Evolutionary conservation across 805 yeast species (phyloP).

Genomic region (Hanseniaspora occidentalis): DNA sequence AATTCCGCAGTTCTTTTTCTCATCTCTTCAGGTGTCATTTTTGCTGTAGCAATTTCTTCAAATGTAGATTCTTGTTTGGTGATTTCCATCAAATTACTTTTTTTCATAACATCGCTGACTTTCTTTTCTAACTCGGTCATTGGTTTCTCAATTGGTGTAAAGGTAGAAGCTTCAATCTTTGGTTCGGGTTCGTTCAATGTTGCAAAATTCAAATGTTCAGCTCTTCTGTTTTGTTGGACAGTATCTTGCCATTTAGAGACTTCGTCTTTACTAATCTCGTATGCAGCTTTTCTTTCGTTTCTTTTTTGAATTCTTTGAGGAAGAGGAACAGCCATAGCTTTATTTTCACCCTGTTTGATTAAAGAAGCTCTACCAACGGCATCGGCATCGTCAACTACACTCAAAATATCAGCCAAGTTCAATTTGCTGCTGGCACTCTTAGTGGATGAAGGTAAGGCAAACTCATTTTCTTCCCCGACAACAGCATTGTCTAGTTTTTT

Average conservation of each 20-base stretch:
- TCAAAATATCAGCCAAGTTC: conserved; percentile 56
- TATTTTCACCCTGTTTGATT: conserved; percentile 28
- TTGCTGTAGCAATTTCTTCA: conserved; percentile 76
- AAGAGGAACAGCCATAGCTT: conserved; percentile 63
- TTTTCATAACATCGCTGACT: conserved; percentile 45
- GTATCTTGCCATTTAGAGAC: conserved; percentile 82
- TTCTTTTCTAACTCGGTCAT: conserved; percentile 54
- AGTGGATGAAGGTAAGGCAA: conserved; percentile 36
- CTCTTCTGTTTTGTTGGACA: conserved; percentile 64
- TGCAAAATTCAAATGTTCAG: conserved; percentile 70
- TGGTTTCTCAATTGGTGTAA: conserved; percentile 35
- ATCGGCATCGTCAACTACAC: conserved; percentile 41
- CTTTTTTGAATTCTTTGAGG: conserved; percentile 79
- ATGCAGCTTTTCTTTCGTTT: conserved; percentile 81
- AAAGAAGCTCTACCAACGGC: conserved; percentile 39
- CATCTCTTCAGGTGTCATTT: conserved; percentile 70
- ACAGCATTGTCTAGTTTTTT: conserved; percentile 41
- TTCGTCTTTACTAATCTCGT: conserved; percentile 76
- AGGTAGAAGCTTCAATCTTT: conserved; percentile 41
- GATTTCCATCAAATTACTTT: conserved; percentile 61
- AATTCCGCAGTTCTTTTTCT: conserved; percentile 66
- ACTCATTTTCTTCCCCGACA: conserved; percentile 55
- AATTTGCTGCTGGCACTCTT: conserved; percentile 6
- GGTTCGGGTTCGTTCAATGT: conserved; percentile 26
- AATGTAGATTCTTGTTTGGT: conserved; percentile 62